Conservation (phyloP, 2,329 filamentous ascomycete genomes). For the Knufia petricola region DNA sequence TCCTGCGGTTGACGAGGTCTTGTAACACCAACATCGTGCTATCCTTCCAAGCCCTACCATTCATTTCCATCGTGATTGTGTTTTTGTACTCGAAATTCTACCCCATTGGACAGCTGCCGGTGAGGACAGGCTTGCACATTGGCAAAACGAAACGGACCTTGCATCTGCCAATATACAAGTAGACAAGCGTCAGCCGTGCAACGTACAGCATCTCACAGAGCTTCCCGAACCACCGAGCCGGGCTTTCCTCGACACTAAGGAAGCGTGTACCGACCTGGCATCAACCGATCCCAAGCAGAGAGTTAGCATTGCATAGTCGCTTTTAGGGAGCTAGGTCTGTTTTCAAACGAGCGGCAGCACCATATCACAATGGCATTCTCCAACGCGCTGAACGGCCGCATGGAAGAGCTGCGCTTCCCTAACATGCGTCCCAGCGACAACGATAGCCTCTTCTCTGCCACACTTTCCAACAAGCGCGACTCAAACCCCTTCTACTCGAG, state of each 20-base stretch:
- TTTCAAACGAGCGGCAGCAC: background rate
- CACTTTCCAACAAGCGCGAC: constrained; percentile 61
- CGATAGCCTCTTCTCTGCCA: constrained; percentile 64
- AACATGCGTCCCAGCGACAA: constrained; percentile 60
- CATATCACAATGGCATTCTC: constrained; percentile 52
- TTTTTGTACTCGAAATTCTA: constrained; percentile 1
- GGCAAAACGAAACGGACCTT: background rate
- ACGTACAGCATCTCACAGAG: background rate
- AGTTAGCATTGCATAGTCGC: too few species aligned
- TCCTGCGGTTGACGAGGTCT: background rate
- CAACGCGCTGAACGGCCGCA: constrained; percentile 52
- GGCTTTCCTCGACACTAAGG: too few species aligned
- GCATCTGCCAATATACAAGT: background rate
- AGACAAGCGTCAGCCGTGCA: background rate
- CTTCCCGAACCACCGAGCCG: too few species aligned
- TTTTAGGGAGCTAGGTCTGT: too few species aligned
- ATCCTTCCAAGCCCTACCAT: background rate
- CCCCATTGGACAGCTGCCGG: constrained; percentile 2
- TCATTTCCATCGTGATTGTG: constrained; percentile 5
- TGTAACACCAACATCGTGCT: constrained; percentile 6
- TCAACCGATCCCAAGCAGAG: too few species aligned
- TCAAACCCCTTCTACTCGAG: constrained; percentile 56
- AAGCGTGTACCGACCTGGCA: too few species aligned
- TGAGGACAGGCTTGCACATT: background rate
- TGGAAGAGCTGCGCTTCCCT: constrained; percentile 73